Conservation (phyloP, 805 yeast species). For the Metschnikowia similis region DNA sequence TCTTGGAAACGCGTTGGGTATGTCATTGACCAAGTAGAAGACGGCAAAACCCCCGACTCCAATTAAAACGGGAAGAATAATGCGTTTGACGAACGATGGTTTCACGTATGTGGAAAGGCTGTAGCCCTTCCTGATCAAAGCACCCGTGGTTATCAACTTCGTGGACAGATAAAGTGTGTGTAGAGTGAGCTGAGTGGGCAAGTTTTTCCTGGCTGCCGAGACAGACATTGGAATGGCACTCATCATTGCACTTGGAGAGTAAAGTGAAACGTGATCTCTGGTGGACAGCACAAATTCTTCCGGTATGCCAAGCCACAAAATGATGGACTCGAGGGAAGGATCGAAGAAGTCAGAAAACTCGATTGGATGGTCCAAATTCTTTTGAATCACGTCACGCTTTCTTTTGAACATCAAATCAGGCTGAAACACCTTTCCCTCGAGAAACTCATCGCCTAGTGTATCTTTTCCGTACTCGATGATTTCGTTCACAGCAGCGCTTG, state of each 20-base stretch:
- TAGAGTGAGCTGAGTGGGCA: conserved; percentile 37
- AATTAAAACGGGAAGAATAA: conserved; percentile 52
- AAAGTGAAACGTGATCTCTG: conserved; percentile 25
- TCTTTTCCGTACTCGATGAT: conserved; percentile 60
- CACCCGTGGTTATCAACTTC: conserved; percentile 39
- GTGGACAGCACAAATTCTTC: conserved; percentile 25
- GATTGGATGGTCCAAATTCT: conserved; percentile 56
- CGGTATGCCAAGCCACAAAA: conserved; percentile 42
- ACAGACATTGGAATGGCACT: conserved; percentile 29
- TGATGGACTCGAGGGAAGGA: conserved; percentile 61
- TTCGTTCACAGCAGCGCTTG: conserved; percentile 56
- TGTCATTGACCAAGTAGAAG: conserved; percentile 67
- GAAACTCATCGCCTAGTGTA: conserved; percentile 59
- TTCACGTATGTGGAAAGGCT: conserved; percentile 32
- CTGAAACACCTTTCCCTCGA: conserved; percentile 59
- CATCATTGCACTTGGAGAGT: conserved; percentile 30
- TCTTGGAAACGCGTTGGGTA: conserved; percentile 85
- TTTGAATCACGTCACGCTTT: conserved; percentile 55
- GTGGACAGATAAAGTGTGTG: conserved; percentile 39
- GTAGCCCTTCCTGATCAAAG: conserved; percentile 36
- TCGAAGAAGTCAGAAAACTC: conserved; percentile 75
- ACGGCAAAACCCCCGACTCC: conserved; percentile 50
- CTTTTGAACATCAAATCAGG: conserved; percentile 81
- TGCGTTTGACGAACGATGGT: conserved; percentile 37
- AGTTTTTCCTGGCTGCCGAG: conserved; percentile 25